phyloP scores from a whole-genome alignment of 2,329 filamentous ascomycete species.

The Monosporascus sp. region DNA sequence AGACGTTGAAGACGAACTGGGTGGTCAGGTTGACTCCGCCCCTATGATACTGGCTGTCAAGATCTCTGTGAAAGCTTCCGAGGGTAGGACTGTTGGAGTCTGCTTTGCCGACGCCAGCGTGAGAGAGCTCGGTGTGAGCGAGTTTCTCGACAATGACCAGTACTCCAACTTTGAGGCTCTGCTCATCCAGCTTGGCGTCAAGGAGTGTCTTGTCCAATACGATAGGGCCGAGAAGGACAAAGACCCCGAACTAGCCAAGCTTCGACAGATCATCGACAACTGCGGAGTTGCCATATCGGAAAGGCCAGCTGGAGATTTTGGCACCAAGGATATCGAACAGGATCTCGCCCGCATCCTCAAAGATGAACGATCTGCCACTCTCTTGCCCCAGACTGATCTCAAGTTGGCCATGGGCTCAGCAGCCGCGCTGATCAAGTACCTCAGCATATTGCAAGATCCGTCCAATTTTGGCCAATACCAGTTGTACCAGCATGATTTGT shows the following conservation, averaged over 20 bases:
- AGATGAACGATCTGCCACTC: slow-evolving; percentile 71
- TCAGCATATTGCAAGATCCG: slow-evolving; percentile 81
- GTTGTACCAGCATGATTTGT: slow-evolving; percentile 92
- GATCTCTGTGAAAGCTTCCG: slow-evolving; percentile 77
- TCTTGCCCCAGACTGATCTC: slow-evolving; percentile 82
- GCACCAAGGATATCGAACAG: slow-evolving; percentile 88
- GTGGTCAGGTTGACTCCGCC: slow-evolving; percentile 76
- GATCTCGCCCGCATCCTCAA: slow-evolving; percentile 83
- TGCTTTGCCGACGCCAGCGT: slow-evolving; percentile 98
- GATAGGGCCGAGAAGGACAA: slow-evolving; percentile 78
- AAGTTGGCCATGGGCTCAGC: slow-evolving; percentile 96
- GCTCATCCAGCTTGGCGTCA: slow-evolving; percentile 91
- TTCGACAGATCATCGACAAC: slow-evolving; percentile 83
- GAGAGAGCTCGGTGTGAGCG: slow-evolving; percentile 89
- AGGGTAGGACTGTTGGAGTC: slow-evolving; percentile 83
- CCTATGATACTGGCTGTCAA: slow-evolving; percentile 96
- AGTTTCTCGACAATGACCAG: slow-evolving; percentile 97
- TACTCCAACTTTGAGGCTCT: slow-evolving; percentile 98
- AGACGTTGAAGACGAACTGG: slow-evolving; percentile 93
- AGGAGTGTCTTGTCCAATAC: slow-evolving; percentile 81
- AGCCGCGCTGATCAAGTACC: slow-evolving; percentile 88
- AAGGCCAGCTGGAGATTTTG: slow-evolving; percentile 70
- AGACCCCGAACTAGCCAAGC: slow-evolving; percentile 81
- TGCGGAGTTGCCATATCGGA: slow-evolving; percentile 89
- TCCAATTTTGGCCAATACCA: slow-evolving; percentile 97